Evolutionary conservation across 768 basidiomycete species (phyloP).

Genomic region (Amanita polypyramis): DNA sequence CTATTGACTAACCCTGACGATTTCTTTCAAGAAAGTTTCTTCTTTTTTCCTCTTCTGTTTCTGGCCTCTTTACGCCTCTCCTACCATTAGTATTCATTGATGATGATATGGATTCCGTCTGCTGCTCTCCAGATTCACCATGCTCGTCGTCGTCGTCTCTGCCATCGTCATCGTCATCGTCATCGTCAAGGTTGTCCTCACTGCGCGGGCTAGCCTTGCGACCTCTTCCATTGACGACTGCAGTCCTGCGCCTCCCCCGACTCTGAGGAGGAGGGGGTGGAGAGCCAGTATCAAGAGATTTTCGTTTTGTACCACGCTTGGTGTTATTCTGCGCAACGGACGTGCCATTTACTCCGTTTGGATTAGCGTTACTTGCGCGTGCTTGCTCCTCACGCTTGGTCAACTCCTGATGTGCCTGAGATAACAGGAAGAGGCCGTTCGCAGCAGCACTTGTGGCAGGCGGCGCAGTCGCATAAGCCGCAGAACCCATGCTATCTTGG

Average conservation of each 20-base stretch:
- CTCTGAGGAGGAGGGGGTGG: constrained; percentile 22
- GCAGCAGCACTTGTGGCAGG: constrained; percentile 64
- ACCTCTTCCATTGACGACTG: constrained; percentile 16
- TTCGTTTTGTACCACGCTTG: constrained; percentile 65
- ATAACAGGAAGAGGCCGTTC: constrained; percentile 88
- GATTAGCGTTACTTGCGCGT: constrained; percentile 32
- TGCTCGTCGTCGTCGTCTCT: constrained; percentile 28
- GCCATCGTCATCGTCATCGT: constrained; percentile 32
- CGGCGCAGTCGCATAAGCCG: constrained; percentile 31
- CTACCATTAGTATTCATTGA: constrained; percentile 12
- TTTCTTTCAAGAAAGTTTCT: constrained; percentile 96
- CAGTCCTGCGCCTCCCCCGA: constrained; percentile 27
- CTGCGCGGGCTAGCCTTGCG: constrained; percentile 24
- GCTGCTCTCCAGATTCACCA: constrained; percentile 1
- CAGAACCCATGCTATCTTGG: constrained; percentile 11
- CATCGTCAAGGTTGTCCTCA: constrained; percentile 27
- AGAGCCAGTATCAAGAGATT: constrained; percentile 41
- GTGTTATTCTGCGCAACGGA: constrained; percentile 20
- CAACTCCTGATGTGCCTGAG: constrained; percentile 93
- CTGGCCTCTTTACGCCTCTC: constrained; percentile 55
- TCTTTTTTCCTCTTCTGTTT: constrained; percentile 98
- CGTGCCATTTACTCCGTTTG: constrained; percentile 20
- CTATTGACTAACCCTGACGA: constrained; percentile 66
- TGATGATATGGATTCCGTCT: constrained; percentile 17
- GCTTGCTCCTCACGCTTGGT: constrained; percentile 88